Percentiles rank a stretch among this genome's conserved stretches.
Conservation (phyloP, 768 basidiomycete species). For the Mrakia gelida region DNA sequence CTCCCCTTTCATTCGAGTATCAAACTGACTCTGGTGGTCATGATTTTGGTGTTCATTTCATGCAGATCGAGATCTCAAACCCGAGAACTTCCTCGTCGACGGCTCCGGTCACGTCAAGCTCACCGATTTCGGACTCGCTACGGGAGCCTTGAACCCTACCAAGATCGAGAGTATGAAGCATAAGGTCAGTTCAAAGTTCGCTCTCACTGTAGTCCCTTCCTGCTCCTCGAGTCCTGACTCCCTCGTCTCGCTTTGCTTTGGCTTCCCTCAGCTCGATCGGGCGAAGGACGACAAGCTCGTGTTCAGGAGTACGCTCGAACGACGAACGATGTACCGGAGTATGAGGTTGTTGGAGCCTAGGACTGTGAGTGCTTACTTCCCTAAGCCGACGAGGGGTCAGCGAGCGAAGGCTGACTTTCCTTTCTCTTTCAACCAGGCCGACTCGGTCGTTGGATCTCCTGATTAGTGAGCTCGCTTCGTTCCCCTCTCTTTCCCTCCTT, state of each 20-base stretch:
- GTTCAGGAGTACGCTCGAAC: constrained; percentile 85
- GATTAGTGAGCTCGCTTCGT: constrained; percentile 58
- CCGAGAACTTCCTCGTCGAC: constrained; percentile 95
- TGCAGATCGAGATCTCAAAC: constrained; percentile 30
- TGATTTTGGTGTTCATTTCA: neutral
- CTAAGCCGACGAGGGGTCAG: neutral
- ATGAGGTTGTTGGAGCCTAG: constrained; percentile 84
- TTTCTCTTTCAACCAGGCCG: constrained; percentile 51
- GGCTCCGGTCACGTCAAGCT: constrained; percentile 93
- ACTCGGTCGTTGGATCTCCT: constrained; percentile 95
- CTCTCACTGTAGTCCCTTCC: neutral
- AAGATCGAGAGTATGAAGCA: constrained; percentile 91
- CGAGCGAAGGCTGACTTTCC: neutral
- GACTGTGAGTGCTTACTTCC: constrained; percentile 49
- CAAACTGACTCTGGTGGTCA: neutral
- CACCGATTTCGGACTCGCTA: constrained; percentile 93
- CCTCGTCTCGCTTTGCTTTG: neutral
- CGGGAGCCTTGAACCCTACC: constrained; percentile 88
- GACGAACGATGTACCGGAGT: constrained; percentile 89
- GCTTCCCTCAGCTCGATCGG: constrained; percentile 69
- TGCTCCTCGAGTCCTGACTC: neutral
- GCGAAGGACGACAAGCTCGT: constrained; percentile 89
- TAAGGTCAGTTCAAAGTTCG: constrained; percentile 55
- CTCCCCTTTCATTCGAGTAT: too few species aligned
- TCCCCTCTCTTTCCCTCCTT: neutral